Conservation (phyloP, 768 basidiomycete genomes). For the Naematelia encephala region DNA sequence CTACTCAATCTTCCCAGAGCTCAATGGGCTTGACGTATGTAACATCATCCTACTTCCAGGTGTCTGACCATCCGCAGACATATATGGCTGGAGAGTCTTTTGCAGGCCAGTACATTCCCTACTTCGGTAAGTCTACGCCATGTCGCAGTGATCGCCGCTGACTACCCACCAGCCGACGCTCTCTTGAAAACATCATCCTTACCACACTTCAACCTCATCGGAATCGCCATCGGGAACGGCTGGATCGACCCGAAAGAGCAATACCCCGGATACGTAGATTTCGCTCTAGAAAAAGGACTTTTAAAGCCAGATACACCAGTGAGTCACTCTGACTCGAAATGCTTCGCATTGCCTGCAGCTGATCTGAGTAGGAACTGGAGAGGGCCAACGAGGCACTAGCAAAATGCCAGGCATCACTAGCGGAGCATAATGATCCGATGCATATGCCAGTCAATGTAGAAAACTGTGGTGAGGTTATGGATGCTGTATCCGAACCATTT, state of each 20-base stretch:
- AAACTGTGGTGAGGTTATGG: slow-evolving; percentile 63
- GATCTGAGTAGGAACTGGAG: slow-evolving; percentile 3
- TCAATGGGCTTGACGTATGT: slow-evolving; percentile 73
- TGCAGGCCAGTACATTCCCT: slow-evolving; percentile 97
- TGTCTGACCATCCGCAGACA: slow-evolving; percentile 59
- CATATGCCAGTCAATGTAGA: slow-evolving; percentile 54
- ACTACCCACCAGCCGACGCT: slow-evolving; percentile 62
- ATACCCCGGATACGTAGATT: slow-evolving; percentile 86
- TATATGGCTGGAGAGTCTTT: slow-evolving; percentile 95
- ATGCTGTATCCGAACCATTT: slow-evolving; percentile 50
- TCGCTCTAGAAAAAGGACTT: slow-evolving; percentile 71
- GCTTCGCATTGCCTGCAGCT: too few species aligned
- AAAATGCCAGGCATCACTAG: slow-evolving; percentile 1
- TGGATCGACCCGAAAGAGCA: slow-evolving; percentile 91
- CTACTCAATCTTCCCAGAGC: slow-evolving; percentile 88
- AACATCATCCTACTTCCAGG: not conserved
- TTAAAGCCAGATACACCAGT: slow-evolving; percentile 71
- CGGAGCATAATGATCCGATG: not conserved
- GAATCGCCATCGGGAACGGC: slow-evolving; percentile 91
- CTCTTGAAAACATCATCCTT: slow-evolving; percentile 60
- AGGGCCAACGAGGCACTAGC: not conserved
- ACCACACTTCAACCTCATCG: slow-evolving; percentile 64
- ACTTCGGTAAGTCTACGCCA: slow-evolving; percentile 63
- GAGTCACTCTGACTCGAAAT: slow-evolving; percentile 39
- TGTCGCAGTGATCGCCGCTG: slow-evolving; percentile 1